Conservation (phyloP, 768 basidiomycete genomes). For the Russula sp. region DNA sequence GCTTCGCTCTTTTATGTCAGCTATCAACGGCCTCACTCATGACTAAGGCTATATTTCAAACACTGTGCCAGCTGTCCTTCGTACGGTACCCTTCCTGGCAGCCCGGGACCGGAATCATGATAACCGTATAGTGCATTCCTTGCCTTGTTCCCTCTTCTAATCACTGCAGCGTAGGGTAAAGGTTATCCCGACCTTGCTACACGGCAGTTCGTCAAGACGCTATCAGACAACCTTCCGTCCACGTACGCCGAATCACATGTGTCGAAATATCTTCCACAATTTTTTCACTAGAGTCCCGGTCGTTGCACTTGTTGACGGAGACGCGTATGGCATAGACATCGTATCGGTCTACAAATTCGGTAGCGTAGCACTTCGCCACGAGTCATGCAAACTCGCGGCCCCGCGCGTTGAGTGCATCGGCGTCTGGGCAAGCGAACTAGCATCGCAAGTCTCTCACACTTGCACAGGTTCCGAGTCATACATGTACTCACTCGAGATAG, state of each 20-base stretch:
- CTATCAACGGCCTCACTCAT: not conserved
- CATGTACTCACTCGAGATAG: conserved; percentile 33
- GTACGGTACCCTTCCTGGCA: conserved; percentile 39
- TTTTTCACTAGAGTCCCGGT: conserved; percentile 57
- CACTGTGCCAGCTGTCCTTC: conserved; percentile 58
- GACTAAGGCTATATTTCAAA: conserved; percentile 92
- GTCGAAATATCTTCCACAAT: not conserved
- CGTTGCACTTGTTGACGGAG: conserved; percentile 78
- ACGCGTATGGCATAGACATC: conserved; percentile 91
- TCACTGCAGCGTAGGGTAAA: conserved; percentile 63
- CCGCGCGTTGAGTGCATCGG: conserved; percentile 76
- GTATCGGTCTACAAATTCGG: conserved; percentile 84
- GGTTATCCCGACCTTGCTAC: conserved; percentile 96
- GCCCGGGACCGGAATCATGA: conserved; percentile 62
- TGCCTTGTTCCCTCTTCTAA: not conserved
- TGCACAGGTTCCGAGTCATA: not conserved
- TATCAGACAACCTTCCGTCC: conserved; percentile 59
- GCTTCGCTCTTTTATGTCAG: no score
- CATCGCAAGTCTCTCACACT: conserved; percentile 40
- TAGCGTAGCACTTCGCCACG: conserved; percentile 62
- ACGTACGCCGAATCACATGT: conserved; percentile 37
- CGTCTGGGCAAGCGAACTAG: conserved; percentile 61
- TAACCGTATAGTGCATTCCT: conserved; percentile 51
- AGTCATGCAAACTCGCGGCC: conserved; percentile 62
- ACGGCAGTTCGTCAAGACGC: conserved; percentile 68